Evolutionary conservation across 2,329 filamentous ascomycete genomes (phyloP).

Genomic region (Chlorencoelia australis): DNA sequence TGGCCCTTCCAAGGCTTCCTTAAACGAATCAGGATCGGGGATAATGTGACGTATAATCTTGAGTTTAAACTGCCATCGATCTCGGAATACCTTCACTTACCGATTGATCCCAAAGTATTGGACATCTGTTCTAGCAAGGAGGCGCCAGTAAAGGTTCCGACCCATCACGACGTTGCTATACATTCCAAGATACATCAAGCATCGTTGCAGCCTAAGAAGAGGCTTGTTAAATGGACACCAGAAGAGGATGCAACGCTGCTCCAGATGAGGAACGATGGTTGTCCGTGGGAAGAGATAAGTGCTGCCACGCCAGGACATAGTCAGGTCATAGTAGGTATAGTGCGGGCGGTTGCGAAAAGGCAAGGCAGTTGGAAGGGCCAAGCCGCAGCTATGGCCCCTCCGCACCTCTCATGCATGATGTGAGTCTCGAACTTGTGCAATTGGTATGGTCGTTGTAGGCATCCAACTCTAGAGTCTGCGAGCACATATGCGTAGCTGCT

Average conservation of each 20-base stretch:
- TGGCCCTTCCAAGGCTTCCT: too few relatives aligned
- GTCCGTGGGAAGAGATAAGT: slow-evolving; percentile 7
- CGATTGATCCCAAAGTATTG: slow-evolving; percentile 11
- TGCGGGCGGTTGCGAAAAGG: slow-evolving; percentile 6
- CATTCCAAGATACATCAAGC: slow-evolving; percentile 3
- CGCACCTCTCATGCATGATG: too few relatives aligned
- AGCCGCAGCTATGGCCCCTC: too few relatives aligned
- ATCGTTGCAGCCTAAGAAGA: slow-evolving; percentile 2
- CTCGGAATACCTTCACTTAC: slow-evolving; percentile 11
- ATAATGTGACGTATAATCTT: slow-evolving; percentile 14
- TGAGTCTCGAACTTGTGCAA: too few relatives aligned
- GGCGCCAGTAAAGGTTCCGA: slow-evolving; percentile 1
- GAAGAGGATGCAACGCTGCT: neutral
- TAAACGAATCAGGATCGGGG: too few relatives aligned
- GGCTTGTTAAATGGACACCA: slow-evolving; percentile 1
- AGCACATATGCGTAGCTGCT: too few relatives aligned
- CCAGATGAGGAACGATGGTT: too few relatives aligned
- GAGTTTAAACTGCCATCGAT: slow-evolving; percentile 14
- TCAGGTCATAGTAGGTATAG: slow-evolving; percentile 8
- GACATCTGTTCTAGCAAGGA: too few relatives aligned
- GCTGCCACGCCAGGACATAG: slow-evolving; percentile 7
- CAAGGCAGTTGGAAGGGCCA: slow-evolving; percentile 5
- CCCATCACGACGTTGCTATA: slow-evolving; percentile 7
- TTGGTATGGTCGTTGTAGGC: too few relatives aligned
- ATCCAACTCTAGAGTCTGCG: too few relatives aligned